Conservation (phyloP, 257 asterid species). For the Solanum chilense region DNA sequence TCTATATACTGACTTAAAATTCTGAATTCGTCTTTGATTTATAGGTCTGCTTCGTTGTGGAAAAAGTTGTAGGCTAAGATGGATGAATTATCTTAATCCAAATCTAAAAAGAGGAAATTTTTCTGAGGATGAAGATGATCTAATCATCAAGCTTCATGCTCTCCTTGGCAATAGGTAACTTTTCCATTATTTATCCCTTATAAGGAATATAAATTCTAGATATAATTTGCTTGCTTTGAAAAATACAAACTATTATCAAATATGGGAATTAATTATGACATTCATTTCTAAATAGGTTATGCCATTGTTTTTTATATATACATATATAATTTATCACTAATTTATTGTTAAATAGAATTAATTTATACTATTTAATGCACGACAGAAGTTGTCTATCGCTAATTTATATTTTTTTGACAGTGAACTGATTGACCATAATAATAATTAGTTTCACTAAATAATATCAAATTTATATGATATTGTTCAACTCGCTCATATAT, state of each 20-base stretch:
- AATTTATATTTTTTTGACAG: no score
- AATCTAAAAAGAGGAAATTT: neutral
- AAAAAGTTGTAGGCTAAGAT: neutral
- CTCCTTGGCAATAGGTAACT: neutral
- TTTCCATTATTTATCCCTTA: neutral
- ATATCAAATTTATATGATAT: no score
- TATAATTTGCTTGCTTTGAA: neutral
- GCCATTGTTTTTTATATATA: fast-evolving
- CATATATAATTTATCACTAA: no score
- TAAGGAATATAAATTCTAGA: neutral
- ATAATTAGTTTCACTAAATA: no score
- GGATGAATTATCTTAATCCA: neutral
- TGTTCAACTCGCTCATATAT: no score
- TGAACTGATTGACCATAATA: no score
- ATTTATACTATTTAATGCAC: neutral
- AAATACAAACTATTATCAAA: neutral
- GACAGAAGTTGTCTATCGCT: no score
- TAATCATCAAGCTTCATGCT: neutral
- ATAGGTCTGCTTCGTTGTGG: neutral
- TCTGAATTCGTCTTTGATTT: neutral
- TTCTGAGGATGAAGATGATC: neutral
- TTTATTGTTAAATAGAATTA: neutral
- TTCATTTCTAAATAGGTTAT: neutral
- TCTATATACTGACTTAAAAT: neutral
- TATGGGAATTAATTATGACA: neutral